Evolutionary conservation across 345 rosid species (phyloP).

Genomic region (Moringa oleifera): DNA sequence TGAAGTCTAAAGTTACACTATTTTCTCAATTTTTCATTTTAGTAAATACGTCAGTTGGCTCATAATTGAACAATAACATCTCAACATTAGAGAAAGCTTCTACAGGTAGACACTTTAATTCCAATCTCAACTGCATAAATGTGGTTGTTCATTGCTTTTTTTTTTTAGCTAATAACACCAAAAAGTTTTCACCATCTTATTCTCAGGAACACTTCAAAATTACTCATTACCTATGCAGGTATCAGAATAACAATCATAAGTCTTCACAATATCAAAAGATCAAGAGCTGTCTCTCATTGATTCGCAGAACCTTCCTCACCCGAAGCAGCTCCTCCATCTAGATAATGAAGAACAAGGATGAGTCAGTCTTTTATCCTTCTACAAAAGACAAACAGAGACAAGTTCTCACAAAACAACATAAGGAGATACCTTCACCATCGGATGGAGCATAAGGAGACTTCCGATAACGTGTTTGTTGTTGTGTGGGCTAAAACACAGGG

Average conservation of each 20-base stretch:
- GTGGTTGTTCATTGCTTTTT: constrained; percentile 12
- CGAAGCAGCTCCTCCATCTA: constrained; percentile 63
- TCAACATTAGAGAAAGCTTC: constrained; percentile 8
- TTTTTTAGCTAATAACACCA: constrained; percentile 13
- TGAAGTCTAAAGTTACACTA: not conserved
- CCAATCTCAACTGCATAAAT: constrained; percentile 21
- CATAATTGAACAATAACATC: constrained; percentile 17
- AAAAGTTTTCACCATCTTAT: constrained; percentile 27
- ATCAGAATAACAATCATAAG: constrained; percentile 26
- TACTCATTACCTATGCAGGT: constrained; percentile 27
- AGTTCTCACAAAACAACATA: not conserved
- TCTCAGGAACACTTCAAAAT: constrained; percentile 22
- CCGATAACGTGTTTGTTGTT: constrained; percentile 94
- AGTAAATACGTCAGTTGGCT: not conserved
- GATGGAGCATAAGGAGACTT: constrained; percentile 92
- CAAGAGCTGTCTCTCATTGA: constrained; percentile 26
- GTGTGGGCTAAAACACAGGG: constrained; percentile 66
- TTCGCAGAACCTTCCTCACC: constrained; percentile 43
- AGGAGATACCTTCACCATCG: constrained; percentile 61
- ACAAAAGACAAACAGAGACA: not conserved
- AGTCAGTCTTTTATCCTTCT: not conserved
- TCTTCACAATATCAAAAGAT: constrained; percentile 18
- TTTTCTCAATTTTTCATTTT: not conserved
- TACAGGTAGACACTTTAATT: constrained; percentile 12
- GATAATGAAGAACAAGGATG: constrained; percentile 9